Base-by-base conservation (phyloP, 148 eudicot species). In the Heliosperma pusillum region DNA sequence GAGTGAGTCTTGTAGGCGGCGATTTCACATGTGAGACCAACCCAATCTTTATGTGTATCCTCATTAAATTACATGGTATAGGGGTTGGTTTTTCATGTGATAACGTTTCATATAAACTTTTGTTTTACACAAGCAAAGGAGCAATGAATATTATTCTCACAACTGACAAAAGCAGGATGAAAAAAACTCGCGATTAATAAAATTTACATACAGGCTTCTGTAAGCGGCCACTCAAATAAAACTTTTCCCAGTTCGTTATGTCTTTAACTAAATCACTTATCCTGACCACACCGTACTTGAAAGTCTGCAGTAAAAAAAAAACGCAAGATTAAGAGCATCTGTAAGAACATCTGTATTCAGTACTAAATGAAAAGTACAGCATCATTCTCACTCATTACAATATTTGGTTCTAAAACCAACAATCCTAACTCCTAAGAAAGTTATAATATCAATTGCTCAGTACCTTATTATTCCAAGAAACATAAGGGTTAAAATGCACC, bases 401-500 rank as follows among this genome's bases (percentile, higher is more conserved):
- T 58, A 61, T 45, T 71, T 17, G 57, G 6, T 26, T 52, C n/a
- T 26, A 27, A 50, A 79, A n/a, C 5, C 22, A 33, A 69, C 27
- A 15, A 11, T 20, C n/a, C 42, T n/a, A 70, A 47, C 53, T 16
- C n/a, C 42, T n/a, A 70, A 47, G 52, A 24, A 66, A 55, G 75
- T 1, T 47, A 13, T 42, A 62, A 44, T 47, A 63, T 6, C 70
- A 17, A 47, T 33, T 2, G 22, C 60, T 22, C 19, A 65, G 47
- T 84, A 94, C 97, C 92, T 85, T 88, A 76, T 82, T 75, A 30
- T 86, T 81, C 83, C 86, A 89, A 42, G 85, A 80, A 24, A 96
- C 91, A 86, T 83, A 92, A 33, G 99, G 97, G 76, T 96, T 96
- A 75, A 96, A 96, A 86, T 92, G 97, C 63, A 96, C 97, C 27